These are phyloP conservation scores for Penicillium sp. DNA, from an alignment of 2,329 filamentous ascomycete genomes.

Conservation along the genomic window DNA sequence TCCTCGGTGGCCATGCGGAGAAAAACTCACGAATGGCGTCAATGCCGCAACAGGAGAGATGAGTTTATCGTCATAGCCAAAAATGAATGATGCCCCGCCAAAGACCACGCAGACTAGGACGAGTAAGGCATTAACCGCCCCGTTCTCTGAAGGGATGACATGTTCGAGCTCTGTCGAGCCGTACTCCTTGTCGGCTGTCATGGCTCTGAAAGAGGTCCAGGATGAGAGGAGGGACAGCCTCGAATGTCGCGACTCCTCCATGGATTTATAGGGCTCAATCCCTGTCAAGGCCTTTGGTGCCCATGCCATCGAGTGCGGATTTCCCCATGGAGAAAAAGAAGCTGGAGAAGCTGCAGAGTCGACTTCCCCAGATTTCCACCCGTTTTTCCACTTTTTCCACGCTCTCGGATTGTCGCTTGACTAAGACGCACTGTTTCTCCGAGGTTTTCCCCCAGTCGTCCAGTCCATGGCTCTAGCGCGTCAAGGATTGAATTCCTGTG, in stretches of 20 bases:
- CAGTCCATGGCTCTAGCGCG: neutral
- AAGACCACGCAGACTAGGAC: constrained; percentile 29
- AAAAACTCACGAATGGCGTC: constrained; percentile 25
- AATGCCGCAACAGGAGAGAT: constrained; percentile 33
- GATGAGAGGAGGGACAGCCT: constrained; percentile 1
- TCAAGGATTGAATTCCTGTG: neutral
- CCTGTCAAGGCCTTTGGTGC: neutral
- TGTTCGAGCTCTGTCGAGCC: constrained; percentile 20
- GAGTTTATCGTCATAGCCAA: constrained; percentile 34
- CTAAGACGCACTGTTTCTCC: constrained; percentile 12
- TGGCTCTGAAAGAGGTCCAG: constrained; percentile 7
- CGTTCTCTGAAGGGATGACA: constrained; percentile 16
- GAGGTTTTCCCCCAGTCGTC: constrained; percentile 13
- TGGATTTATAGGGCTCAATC: neutral
- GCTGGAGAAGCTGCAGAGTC: neutral
- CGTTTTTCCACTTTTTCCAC: neutral
- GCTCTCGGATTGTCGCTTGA: constrained; percentile 1
- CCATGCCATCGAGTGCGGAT: neutral
- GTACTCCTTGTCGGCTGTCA: constrained; percentile 6
- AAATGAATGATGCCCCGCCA: constrained; percentile 32
- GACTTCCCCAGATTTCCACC: constrained; percentile 4
- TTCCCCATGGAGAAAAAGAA: constrained; percentile 16
- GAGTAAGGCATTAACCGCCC: constrained; percentile 25
- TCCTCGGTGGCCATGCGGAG: neutral
- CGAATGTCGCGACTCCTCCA: constrained; percentile 1